Percentiles rank a stretch among this genome's conserved stretches.
phyloP scores from a whole-genome alignment of 169 alveolate genomes.

The Plasmodium ovale region DNA sequence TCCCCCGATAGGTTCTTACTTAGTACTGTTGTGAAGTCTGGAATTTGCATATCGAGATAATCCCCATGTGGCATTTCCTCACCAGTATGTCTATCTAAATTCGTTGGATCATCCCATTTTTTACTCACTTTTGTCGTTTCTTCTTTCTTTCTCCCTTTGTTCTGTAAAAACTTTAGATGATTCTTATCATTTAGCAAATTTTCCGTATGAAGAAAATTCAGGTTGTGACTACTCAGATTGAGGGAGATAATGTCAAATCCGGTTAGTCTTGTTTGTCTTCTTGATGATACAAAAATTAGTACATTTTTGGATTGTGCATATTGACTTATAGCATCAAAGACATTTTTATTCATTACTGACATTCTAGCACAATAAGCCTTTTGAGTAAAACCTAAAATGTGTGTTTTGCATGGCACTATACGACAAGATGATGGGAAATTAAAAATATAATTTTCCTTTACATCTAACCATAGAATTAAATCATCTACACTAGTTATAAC shows the following conservation, averaged over 20 bases:
- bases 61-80: background rate
- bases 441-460: conserved; percentile 94
- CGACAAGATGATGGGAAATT: conserved; percentile 98
- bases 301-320: conserved; percentile 92
- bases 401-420: conserved; percentile 98
- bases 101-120: background rate
- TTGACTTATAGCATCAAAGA: conserved; percentile 80
- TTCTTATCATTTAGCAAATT: conserved; percentile 69
- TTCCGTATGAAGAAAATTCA: conserved; percentile 46
- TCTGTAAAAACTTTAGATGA: conserved; percentile 68
- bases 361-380: conserved; percentile 86
- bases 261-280: conserved; percentile 98
- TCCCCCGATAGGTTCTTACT: conserved; percentile 28
- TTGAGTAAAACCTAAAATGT: conserved; percentile 93
- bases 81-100: background rate
- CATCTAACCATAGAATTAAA: conserved; percentile 98
- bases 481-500: conserved; percentile 99
- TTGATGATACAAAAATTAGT: conserved; percentile 97
- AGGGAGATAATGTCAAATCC: conserved; percentile 90
- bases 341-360: conserved; percentile 82
- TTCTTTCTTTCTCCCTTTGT: background rate
- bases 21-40: conserved; percentile 5
- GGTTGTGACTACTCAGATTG: conserved; percentile 40
- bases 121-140: too few relatives aligned
- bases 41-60: background rate